A percentile compares a stretch with the other conserved stretches of the same genome.
These are phyloP conservation scores for Xylariaceae sp. DNA, from an alignment of 2,329 filamentous ascomycete species.

Conservation along the genomic window DNA sequence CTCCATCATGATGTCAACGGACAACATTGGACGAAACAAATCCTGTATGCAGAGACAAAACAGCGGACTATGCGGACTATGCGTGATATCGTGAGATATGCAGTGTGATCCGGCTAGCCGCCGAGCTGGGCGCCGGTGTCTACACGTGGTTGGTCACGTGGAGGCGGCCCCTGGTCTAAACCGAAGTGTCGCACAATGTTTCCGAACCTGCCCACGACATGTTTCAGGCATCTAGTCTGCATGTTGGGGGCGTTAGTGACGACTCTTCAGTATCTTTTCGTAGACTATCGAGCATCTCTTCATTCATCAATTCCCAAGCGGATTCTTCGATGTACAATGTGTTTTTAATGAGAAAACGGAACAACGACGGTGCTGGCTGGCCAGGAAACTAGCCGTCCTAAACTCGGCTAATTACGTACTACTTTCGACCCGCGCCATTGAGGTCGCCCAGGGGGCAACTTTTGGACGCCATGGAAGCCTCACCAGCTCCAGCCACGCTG, in stretches of 20 bases:
- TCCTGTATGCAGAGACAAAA: too few species aligned
- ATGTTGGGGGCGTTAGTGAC: not conserved
- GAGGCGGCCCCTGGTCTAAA: conserved; percentile 4
- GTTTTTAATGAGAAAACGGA: not conserved
- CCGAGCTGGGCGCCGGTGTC: not conserved
- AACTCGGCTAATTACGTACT: not conserved
- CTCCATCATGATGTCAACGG: too few species aligned
- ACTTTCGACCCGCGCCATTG: not conserved
- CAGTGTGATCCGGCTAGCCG: too few species aligned
- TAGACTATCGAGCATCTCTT: too few species aligned
- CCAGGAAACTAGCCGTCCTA: conserved; percentile 1
- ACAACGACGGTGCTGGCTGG: conserved; percentile 2
- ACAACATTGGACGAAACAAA: too few species aligned
- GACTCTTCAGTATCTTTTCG: not conserved
- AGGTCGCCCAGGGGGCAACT: not conserved
- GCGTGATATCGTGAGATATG: too few species aligned
- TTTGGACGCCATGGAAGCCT: not conserved
- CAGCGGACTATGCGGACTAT: too few species aligned
- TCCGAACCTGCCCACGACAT: conserved; percentile 1
- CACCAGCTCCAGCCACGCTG: not conserved
- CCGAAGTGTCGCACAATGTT: conserved; percentile 13
- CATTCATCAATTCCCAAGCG: too few species aligned
- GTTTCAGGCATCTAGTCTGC: not conserved
- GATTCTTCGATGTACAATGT: not conserved
- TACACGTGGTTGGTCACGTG: conserved; percentile 8